Percentiles rank a stretch among this genome's conserved stretches.
These are phyloP conservation scores for Phytophthora cactorum DNA, from an alignment of 352 stramenopile species.

Conservation along the genomic window DNA sequence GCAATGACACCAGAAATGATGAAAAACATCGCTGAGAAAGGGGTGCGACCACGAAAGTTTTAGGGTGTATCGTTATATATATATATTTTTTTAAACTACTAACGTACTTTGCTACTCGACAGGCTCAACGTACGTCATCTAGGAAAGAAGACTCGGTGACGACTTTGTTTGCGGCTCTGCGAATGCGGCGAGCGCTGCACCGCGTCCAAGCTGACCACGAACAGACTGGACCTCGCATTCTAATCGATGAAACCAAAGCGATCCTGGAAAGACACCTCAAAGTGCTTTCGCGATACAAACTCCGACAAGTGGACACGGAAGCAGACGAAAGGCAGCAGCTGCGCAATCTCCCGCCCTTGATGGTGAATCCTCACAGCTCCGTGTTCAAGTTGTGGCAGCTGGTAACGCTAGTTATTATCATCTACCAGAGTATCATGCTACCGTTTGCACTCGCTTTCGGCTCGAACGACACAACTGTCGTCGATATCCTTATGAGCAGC, in stretches of 20 bases:
- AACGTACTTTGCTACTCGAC: background rate
- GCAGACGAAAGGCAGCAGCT: slow-evolving; percentile 43
- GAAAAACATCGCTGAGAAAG: slow-evolving; percentile 42
- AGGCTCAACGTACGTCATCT: background rate
- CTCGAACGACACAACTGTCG: slow-evolving; percentile 46
- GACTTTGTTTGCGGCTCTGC: slow-evolving; percentile 68
- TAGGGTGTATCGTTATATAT: too few relatives aligned
- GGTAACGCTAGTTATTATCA: slow-evolving; percentile 70
- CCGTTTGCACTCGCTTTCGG: slow-evolving; percentile 73
- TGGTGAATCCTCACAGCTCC: slow-evolving; percentile 74
- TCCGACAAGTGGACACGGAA: slow-evolving; percentile 59
- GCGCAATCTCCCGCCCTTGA: slow-evolving; percentile 50
- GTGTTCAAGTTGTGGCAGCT: slow-evolving; percentile 83
- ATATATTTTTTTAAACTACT: too few relatives aligned
- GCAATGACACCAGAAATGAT: slow-evolving; percentile 56
- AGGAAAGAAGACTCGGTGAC: slow-evolving; percentile 44
- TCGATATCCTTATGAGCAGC: slow-evolving; percentile 68
- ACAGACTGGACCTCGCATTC: slow-evolving; percentile 11
- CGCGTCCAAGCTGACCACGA: slow-evolving; percentile 33
- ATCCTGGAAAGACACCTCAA: slow-evolving; percentile 77
- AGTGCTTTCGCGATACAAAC: slow-evolving; percentile 78
- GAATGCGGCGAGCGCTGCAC: slow-evolving; percentile 59
- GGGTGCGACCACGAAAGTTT: slow-evolving; percentile 20
- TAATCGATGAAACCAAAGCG: slow-evolving; percentile 50
- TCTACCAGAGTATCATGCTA: slow-evolving; percentile 81